These are phyloP conservation scores for Pyrus betulifolia DNA, from an alignment of 306 rosid genomes.

Conservation along the genomic window DNA sequence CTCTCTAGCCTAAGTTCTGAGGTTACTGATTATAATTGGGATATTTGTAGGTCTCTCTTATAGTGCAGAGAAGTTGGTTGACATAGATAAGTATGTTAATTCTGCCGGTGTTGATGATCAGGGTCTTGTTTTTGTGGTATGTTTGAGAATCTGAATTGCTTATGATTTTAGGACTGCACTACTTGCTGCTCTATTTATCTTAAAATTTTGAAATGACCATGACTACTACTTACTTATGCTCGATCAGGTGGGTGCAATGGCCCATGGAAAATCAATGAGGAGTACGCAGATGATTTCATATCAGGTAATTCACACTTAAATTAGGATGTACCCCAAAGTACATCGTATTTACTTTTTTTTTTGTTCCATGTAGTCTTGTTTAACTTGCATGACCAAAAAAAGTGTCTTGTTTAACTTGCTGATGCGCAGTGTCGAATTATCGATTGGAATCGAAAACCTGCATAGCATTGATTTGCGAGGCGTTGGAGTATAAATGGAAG, in stretches of 20 bases:
- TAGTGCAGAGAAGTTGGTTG: conserved; percentile 25
- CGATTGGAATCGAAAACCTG: neutral
- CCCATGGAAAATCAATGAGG: neutral
- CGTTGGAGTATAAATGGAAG: conserved; percentile 8
- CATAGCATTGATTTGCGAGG: conserved; percentile 3
- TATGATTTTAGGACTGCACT: neutral
- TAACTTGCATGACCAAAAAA: too few species aligned
- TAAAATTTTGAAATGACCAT: neutral
- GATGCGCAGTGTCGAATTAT: neutral
- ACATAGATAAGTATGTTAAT: conserved; percentile 11
- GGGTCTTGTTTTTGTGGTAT: conserved; percentile 27
- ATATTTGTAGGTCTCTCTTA: conserved; percentile 26
- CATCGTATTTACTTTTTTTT: neutral
- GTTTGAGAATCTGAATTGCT: neutral
- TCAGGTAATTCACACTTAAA: neutral
- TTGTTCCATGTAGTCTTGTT: too few species aligned
- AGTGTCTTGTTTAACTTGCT: neutral
- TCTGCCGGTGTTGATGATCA: neutral
- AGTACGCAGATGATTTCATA: neutral
- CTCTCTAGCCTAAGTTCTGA: neutral
- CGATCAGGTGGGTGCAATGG: neutral
- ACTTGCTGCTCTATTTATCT: neutral
- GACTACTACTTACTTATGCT: neutral
- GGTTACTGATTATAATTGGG: neutral
- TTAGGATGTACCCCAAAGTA: neutral